These are phyloP conservation scores for Pleoardoris graminearum DNA, from an alignment of 2,329 filamentous ascomycete species.

Conservation along the genomic window DNA sequence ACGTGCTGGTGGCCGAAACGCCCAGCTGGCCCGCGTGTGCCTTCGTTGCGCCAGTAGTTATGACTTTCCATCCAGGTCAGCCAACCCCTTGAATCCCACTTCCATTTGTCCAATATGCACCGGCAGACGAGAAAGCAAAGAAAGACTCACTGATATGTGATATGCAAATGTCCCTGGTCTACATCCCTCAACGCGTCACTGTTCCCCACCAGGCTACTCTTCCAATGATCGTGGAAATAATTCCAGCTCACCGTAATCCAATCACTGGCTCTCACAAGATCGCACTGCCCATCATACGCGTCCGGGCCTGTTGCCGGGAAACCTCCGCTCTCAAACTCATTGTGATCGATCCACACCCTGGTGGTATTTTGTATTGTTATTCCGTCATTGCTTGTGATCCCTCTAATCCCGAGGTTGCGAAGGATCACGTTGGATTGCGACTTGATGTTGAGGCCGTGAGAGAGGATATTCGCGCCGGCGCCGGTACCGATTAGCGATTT, in stretches of 20 bases:
- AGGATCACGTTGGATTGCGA: constrained; percentile 63
- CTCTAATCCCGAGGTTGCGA: constrained; percentile 63
- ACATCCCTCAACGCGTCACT: constrained; percentile 60
- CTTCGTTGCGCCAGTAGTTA: constrained; percentile 67
- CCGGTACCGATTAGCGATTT: constrained; percentile 47
- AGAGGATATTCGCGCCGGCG: constrained; percentile 46
- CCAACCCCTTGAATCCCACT: neutral
- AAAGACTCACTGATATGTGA: constrained; percentile 59
- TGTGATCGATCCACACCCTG: constrained; percentile 68
- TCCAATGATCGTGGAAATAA: constrained; percentile 63
- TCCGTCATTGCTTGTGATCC: constrained; percentile 62
- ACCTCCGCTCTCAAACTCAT: constrained; percentile 65
- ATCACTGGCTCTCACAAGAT: constrained; percentile 65
- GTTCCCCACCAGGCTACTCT: constrained; percentile 64
- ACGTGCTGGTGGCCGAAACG: constrained; percentile 69
- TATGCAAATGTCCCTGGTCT: constrained; percentile 63
- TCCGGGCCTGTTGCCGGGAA: constrained; percentile 61
- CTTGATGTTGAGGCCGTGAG: constrained; percentile 59
- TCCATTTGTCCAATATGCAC: neutral
- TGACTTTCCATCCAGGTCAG: constrained; percentile 44
- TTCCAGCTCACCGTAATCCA: constrained; percentile 61
- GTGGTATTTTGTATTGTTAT: constrained; percentile 62
- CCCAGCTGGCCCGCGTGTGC: constrained; percentile 64
- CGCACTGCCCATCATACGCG: constrained; percentile 66
- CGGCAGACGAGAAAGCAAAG: neutral